Evolutionary conservation across 208 protist species (phyloP).

Genomic region (Trypanosoma mega): DNA sequence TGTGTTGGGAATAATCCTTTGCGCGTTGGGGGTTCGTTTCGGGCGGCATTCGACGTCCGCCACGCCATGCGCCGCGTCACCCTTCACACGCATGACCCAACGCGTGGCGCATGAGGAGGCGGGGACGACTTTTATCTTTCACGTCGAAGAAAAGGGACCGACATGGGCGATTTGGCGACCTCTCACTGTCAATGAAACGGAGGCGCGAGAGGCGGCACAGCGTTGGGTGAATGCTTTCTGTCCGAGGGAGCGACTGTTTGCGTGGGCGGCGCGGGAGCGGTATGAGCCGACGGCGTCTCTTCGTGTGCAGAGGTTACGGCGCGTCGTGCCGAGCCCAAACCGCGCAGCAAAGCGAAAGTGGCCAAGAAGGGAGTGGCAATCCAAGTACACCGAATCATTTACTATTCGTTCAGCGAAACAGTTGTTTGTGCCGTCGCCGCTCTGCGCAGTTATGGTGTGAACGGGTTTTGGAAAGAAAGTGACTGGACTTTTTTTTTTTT

Average conservation of each 20-base stretch:
- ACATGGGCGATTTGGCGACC: slow-evolving; percentile 13
- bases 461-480: background rate
- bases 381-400: slow-evolving; percentile 43
- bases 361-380: slow-evolving; percentile 28
- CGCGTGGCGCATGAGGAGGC: background rate
- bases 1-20: background rate
- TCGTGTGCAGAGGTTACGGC: slow-evolving; percentile 18
- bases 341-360: slow-evolving; percentile 38
- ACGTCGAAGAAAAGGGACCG: background rate
- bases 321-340: slow-evolving; percentile 26
- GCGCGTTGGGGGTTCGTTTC: background rate
- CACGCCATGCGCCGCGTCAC: no score
- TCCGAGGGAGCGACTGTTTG: slow-evolving; percentile 26
- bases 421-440: slow-evolving; percentile 33
- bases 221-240: slow-evolving; percentile 25
- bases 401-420: slow-evolving; percentile 29
- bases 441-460: slow-evolving; percentile 24
- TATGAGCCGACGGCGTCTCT: slow-evolving; percentile 38
- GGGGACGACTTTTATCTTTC: background rate
- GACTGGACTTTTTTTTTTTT: background rate
- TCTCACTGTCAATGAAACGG: slow-evolving; percentile 23
- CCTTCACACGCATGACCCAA: background rate
- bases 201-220: slow-evolving; percentile 18
- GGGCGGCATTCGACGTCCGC: no score
- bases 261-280: slow-evolving; percentile 51